phyloP scores from a whole-genome alignment of 306 rosid genomes.

The Hippophae gyantsensis region DNA sequence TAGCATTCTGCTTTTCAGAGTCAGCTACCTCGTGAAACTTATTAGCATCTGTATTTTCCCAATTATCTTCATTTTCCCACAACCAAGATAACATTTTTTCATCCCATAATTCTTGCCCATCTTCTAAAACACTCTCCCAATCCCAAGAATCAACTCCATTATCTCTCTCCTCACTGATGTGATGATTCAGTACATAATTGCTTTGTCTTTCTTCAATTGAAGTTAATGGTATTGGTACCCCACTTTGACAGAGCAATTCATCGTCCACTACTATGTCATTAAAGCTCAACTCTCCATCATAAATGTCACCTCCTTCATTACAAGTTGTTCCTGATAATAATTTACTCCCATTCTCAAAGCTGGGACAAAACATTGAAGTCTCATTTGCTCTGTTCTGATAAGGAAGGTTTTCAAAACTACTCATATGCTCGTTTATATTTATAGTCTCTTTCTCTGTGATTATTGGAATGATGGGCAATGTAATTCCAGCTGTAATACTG shows the following conservation, averaged over 20 bases:
- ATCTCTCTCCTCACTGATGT: slow-evolving; percentile 3
- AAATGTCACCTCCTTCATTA: slow-evolving; percentile 3
- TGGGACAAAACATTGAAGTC: too few relatives aligned
- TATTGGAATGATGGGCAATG: too few relatives aligned
- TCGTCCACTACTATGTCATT: slow-evolving; percentile 22
- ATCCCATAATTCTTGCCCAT: slow-evolving; percentile 12
- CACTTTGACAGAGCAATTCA: slow-evolving; percentile 19
- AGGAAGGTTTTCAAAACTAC: too few relatives aligned
- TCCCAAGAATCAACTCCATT: slow-evolving; percentile 15
- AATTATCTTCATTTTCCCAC: slow-evolving; percentile 26
- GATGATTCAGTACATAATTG: not conserved
- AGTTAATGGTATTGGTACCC: slow-evolving; percentile 1
- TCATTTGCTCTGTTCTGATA: too few relatives aligned
- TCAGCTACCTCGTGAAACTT: slow-evolving; percentile 14
- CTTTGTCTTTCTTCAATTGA: slow-evolving; percentile 32
- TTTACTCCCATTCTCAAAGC: not conserved
- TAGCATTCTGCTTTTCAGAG: slow-evolving; percentile 27
- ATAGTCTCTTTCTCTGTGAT: too few relatives aligned
- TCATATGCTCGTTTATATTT: too few relatives aligned
- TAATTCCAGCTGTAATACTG: too few relatives aligned
- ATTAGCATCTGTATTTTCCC: slow-evolving; percentile 12
- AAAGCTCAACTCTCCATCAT: slow-evolving; percentile 23
- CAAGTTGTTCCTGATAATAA: not conserved
- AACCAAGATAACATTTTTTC: slow-evolving; percentile 27
- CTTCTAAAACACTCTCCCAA: slow-evolving; percentile 32